Conservation (phyloP, 2,329 filamentous ascomycete species). For the Rachicladosporium sp. region DNA sequence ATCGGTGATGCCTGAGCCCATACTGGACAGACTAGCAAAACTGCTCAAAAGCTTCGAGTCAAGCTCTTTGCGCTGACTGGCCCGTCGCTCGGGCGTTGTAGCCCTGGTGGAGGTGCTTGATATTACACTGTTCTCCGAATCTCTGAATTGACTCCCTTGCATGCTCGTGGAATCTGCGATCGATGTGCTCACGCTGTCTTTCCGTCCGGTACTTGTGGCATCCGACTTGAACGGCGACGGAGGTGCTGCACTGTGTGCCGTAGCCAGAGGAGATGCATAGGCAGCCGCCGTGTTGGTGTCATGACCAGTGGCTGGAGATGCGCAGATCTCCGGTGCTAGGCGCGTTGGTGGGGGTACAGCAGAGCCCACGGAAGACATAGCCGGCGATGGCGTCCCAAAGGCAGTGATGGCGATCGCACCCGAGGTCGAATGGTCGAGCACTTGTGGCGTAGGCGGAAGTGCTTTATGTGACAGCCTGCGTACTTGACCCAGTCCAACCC, state of each 20-base stretch:
- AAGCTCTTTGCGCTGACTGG: constrained; percentile 26
- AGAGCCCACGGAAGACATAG: not conserved
- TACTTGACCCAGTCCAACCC: no score
- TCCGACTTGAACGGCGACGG: constrained; percentile 5
- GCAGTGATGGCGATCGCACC: constrained; percentile 1
- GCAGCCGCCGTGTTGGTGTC: no score
- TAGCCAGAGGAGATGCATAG: no score
- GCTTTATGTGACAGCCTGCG: no score
- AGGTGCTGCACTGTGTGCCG: no score
- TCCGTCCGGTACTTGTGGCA: constrained; percentile 24
- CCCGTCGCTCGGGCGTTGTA: constrained; percentile 65
- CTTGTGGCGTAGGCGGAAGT: no score
- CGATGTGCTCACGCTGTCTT: constrained; percentile 61
- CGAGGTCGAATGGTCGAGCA: no score
- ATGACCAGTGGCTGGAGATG: no score
- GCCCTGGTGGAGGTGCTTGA: constrained; percentile 79
- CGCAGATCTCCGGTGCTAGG: no score
- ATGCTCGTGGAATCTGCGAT: constrained; percentile 70
- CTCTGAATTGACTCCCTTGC: constrained; percentile 57
- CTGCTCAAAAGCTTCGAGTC: constrained; percentile 51
- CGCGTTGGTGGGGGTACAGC: no score
- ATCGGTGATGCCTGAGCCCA: constrained; percentile 53
- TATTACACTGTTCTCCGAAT: constrained; percentile 67
- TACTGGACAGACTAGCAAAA: constrained; percentile 51
- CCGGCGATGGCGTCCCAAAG: constrained; percentile 4